Conservation (phyloP, 768 basidiomycete species). For the Boletus sensibilis region DNA sequence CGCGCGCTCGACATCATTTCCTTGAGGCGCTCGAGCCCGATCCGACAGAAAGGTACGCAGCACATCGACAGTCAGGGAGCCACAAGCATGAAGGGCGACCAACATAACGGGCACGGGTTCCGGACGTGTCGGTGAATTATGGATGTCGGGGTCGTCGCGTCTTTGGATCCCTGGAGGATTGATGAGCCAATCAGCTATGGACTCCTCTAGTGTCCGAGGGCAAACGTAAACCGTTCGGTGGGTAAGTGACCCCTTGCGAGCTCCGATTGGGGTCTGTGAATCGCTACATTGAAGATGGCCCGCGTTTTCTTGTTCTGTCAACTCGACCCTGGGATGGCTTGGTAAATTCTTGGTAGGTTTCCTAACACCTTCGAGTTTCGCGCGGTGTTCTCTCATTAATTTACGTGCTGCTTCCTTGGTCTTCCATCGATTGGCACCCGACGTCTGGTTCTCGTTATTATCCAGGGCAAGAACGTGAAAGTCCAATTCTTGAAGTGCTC, state of each 20-base stretch:
- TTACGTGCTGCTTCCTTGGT: constrained; percentile 21
- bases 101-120: constrained; percentile 49
- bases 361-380: not conserved
- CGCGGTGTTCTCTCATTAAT: constrained; percentile 11
- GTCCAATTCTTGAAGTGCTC: constrained; percentile 38
- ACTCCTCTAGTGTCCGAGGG: constrained; percentile 42
- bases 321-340: not conserved
- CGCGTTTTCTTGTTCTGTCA: not conserved
- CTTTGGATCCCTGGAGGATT: constrained; percentile 8
- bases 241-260: constrained; percentile 40
- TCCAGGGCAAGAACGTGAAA: constrained; percentile 67
- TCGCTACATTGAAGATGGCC: not conserved
- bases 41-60: constrained; percentile 50
- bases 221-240: constrained; percentile 59
- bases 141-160: not conserved
- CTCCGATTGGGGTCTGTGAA: not conserved
- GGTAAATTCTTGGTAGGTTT: not conserved
- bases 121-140: not conserved
- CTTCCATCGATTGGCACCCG: constrained; percentile 53
- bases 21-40: constrained; percentile 15
- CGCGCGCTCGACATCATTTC: not conserved
- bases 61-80: constrained; percentile 67
- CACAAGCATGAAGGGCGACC: constrained; percentile 74
- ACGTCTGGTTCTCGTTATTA: constrained; percentile 54
- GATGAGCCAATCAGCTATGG: constrained; percentile 55